Evolutionary conservation across 129 eudicot species (phyloP), one percentile per base, ranked within the genome.

Genomic region (Tagetes erecta): DNA sequence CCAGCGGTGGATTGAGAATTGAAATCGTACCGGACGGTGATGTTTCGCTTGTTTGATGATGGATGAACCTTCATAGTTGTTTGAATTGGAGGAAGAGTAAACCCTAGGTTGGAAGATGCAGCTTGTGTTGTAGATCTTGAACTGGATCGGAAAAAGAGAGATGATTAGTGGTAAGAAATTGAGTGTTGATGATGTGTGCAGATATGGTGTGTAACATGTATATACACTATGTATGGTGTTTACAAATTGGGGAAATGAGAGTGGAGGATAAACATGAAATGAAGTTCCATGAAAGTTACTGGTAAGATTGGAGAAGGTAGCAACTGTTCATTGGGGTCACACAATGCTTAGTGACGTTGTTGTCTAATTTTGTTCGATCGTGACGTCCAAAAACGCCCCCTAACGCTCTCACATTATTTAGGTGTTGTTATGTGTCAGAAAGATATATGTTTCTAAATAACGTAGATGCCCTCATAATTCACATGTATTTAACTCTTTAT

Each of bases 61-160:
- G 96, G 96, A 49, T 92, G 97, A 72, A 92, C 91, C 82, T 87
- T 92, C 98, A 92, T 92, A 46, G 81, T 78, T 73, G 42, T 38
- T 78, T 37, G 55, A 31, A 64, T 64, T 11, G 33, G 38, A 14
- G 12, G 34, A 39, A 58, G 70, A 37, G n/a, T 64, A 71, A 77
- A 76, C 62, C 81, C 78, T 83, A 76, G 51, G 33, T 44, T 51
- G n/a, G 2, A 46, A 46, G 3, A 46, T 9, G 12, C 2, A 46
- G 10, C 0, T 46, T 46, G 9, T 9, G 51, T 46, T 46, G 10
- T 13, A 46, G 4, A 46, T 46, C 51, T 10, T 10, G 51, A 46
- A 46, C 51, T 12, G 14, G 3, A 53, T 53, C 10, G 20, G 9
- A 53, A 53, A 53, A 53, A 14, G 51, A 20, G 34, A 34, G 58